These are phyloP conservation scores for Pestalotiopsis fici DNA, from an alignment of 2,329 filamentous ascomycete genomes.

Conservation along the genomic window DNA sequence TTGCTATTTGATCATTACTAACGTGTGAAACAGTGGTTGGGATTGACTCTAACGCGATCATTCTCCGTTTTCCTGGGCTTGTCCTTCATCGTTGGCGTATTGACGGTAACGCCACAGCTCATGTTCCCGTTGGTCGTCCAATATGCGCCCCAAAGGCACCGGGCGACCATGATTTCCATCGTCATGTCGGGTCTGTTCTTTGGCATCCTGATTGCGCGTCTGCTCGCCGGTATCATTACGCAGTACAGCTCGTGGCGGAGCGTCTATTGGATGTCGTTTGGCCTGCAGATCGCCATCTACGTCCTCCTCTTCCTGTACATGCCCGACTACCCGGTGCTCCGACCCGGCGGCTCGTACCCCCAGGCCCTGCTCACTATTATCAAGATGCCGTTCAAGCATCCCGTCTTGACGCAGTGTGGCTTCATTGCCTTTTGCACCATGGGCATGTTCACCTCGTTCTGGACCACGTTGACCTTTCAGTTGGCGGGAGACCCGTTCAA, in stretches of 20 bases:
- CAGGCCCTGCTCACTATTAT: constrained; percentile 66
- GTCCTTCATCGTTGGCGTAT: constrained; percentile 74
- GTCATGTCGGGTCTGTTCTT: constrained; percentile 75
- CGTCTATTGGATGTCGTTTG: constrained; percentile 78
- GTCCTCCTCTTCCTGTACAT: constrained; percentile 69
- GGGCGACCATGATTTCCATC: constrained; percentile 71
- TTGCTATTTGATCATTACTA: neutral
- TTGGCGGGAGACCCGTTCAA: constrained; percentile 24
- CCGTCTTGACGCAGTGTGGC: constrained; percentile 70
- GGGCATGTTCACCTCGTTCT: constrained; percentile 53
- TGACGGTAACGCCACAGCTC: constrained; percentile 76
- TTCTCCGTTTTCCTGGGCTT: constrained; percentile 68
- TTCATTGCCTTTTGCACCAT: constrained; percentile 64
- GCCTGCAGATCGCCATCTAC: constrained; percentile 68
- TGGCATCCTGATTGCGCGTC: constrained; percentile 73
- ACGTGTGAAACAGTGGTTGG: constrained; percentile 55
- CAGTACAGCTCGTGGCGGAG: constrained; percentile 75
- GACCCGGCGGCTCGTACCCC: constrained; percentile 68
- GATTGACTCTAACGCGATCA: constrained; percentile 67
- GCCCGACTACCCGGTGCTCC: constrained; percentile 79
- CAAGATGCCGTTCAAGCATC: constrained; percentile 63
- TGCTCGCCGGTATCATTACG: constrained; percentile 74
- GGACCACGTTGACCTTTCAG: constrained; percentile 41
- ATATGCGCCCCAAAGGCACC: constrained; percentile 68
- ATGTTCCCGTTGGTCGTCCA: constrained; percentile 83